phyloP scores from a whole-genome alignment of 345 rosid species.

The Raphanus raphanistrum region DNA sequence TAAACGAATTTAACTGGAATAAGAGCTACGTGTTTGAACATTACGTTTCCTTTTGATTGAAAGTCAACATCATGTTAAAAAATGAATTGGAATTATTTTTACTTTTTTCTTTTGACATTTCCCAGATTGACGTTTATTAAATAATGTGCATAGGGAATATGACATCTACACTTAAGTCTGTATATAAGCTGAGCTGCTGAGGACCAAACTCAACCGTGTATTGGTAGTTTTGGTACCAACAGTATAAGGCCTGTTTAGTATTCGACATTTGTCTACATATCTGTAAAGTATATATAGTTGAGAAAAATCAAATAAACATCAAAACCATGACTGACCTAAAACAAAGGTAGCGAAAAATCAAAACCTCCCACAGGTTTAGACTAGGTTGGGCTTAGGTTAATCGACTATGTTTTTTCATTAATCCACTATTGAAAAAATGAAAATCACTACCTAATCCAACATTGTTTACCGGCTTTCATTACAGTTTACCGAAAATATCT shows the following conservation, averaged over 20 bases:
- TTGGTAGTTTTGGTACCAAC: neutral
- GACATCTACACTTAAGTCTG: neutral
- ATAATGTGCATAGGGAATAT: neutral
- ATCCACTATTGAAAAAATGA: neutral
- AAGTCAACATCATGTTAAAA: constrained; percentile 8
- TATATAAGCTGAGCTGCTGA: neutral
- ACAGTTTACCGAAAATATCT: too few relatives aligned
- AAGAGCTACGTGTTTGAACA: neutral
- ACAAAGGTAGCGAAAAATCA: constrained; percentile 11
- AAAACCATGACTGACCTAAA: neutral
- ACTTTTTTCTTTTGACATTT: neutral
- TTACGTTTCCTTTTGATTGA: neutral
- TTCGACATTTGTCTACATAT: neutral
- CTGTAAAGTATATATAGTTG: neutral
- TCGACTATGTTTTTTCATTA: neutral
- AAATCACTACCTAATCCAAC: neutral
- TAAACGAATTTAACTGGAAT: neutral
- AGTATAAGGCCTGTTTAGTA: neutral
- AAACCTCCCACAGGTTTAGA: constrained; percentile 19
- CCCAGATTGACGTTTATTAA: neutral
- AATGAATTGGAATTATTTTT: neutral
- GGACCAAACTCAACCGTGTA: neutral
- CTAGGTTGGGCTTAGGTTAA: neutral
- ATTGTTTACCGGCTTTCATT: neutral
- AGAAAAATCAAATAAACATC: neutral